These are phyloP conservation scores for Magnusiomyces tetraspermus DNA, from an alignment of 1,139 yeast genomes.

Conservation along the genomic window DNA sequence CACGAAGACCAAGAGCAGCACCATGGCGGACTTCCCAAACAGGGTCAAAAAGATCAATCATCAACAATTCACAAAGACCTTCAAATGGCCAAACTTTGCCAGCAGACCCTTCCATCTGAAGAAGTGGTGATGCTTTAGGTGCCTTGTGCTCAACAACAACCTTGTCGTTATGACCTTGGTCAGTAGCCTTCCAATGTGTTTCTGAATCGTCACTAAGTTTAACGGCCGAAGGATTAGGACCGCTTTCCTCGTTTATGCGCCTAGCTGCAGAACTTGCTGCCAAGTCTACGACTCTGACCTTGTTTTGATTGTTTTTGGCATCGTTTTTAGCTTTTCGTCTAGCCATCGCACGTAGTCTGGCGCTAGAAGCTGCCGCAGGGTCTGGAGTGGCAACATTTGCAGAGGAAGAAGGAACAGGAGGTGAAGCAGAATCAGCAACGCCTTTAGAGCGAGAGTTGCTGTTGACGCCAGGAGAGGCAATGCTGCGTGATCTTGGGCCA, in stretches of 20 bases:
- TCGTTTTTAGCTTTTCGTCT: constrained; percentile 80
- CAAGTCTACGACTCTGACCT: constrained; percentile 56
- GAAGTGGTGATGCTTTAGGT: constrained; percentile 56
- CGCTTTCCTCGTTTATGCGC: constrained; percentile 32
- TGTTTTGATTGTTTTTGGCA: constrained; percentile 51
- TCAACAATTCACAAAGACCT: constrained; percentile 82
- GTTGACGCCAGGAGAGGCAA: not conserved
- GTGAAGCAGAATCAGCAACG: constrained; percentile 18
- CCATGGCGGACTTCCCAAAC: constrained; percentile 97
- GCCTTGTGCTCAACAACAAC: constrained; percentile 75
- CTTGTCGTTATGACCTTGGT: constrained; percentile 68
- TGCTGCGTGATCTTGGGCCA: not conserved
- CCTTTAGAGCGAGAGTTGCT: constrained; percentile 10
- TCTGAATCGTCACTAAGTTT: constrained; percentile 17
- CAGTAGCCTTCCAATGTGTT: constrained; percentile 48
- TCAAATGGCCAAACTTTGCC: constrained; percentile 83
- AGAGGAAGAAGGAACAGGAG: constrained; percentile 21
- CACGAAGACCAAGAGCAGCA: constrained; percentile 86
- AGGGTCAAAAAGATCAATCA: constrained; percentile 74
- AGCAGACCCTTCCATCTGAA: constrained; percentile 66
- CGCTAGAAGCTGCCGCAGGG: constrained; percentile 39
- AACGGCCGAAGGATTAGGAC: constrained; percentile 14
- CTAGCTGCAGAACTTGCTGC: constrained; percentile 71
- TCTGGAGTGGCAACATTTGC: constrained; percentile 16
- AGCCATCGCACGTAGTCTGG: constrained; percentile 88